A percentile compares a stretch with the other conserved stretches of the same genome.
These are phyloP conservation scores for Conticribra guillardii DNA, from an alignment of 108 stramenopile genomes.

Conservation along the genomic window DNA sequence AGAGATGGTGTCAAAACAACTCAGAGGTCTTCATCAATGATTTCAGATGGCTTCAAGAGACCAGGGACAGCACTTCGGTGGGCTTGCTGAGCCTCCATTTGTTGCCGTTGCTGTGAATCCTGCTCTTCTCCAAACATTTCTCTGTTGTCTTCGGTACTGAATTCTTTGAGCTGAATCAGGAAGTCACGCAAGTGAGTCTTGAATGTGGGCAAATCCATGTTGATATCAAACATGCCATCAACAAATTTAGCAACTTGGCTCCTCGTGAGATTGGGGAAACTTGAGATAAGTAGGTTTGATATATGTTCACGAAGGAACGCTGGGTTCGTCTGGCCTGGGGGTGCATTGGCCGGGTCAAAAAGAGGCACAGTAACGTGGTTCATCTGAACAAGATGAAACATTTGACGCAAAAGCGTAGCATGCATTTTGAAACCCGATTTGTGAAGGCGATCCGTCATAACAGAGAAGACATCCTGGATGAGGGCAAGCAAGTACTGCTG, in stretches of 20 bases:
- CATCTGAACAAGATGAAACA: constrained; percentile 95
- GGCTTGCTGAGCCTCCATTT: constrained; percentile 71
- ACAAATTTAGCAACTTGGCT: constrained; percentile 93
- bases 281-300: constrained; percentile 83
- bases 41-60: constrained; percentile 95
- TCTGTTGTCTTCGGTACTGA: constrained; percentile 95
- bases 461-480: constrained; percentile 98
- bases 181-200: constrained; percentile 99
- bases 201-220: constrained; percentile 96
- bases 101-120: constrained; percentile 67
- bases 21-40: constrained; percentile 91
- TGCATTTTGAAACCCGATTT: constrained; percentile 99
- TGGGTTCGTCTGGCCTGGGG: constrained; percentile 86
- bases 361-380: constrained; percentile 96
- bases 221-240: constrained; percentile 95
- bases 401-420: constrained; percentile 93
- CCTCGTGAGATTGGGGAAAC: constrained; percentile 95
- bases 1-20: not conserved
- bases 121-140: constrained; percentile 94
- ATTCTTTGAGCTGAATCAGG: constrained; percentile 98
- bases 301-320: constrained; percentile 93
- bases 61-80: constrained; percentile 95
- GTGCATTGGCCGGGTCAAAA: constrained; percentile 80
- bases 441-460: constrained; percentile 98
- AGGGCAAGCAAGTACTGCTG: constrained; percentile 93